Evolutionary conservation across 2,329 filamentous ascomycete species (phyloP), one percentile per base, ranked within the genome.

Genomic region (Tolypocladium tropicale): DNA sequence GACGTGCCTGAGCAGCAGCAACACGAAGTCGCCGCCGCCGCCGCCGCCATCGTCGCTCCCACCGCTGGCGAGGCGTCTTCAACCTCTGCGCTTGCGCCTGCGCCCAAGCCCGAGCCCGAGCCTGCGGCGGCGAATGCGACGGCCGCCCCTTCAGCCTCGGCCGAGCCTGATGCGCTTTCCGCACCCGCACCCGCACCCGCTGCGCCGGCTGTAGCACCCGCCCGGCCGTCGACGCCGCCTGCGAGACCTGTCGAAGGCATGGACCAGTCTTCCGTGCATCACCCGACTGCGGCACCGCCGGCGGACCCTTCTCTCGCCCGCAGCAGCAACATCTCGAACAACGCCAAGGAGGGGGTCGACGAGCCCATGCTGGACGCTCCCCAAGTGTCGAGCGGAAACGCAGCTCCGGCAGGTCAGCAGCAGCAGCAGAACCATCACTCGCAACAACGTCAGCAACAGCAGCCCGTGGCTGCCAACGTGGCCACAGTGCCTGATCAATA

Each of bases 401-500:
- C 55, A 43, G 37, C 56, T 36, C 52, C 58, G 34, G 43, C 58
- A 14, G 52, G 23, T 11, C 54, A 58, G 25, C 25, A 39, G 36
- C 61, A 55, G 16, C 14, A 53, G 12, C 56, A 52, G 18, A 30
- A 53, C 30, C 3, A 52, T 12, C 56, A 54, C 30, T 30, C 41
- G n/a, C 23, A 56, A 55, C 51, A 53, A 53, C 56, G 59, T 56
- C 57, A 61, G 55, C 59, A 60, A 43, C 59, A 56, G 33, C 56
- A 30, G 32, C 55, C 32, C 50, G 56, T 33, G 50, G 48, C 57
- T 28, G 51, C 58, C 18, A 56, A 54, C 49, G 52, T 60, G 33
- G 55, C 59, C 34, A 55, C 62, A 34, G 53, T 61, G 0, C 58
- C 57, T 54, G 65, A 68, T 37, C 65, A 65, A 33, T 67, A 64